Percentiles rank a stretch among this genome's conserved stretches.
Conservation (phyloP, 1,284 basidiomycete genomes). For the Microbotryum lychnidis-dioicae region DNA sequence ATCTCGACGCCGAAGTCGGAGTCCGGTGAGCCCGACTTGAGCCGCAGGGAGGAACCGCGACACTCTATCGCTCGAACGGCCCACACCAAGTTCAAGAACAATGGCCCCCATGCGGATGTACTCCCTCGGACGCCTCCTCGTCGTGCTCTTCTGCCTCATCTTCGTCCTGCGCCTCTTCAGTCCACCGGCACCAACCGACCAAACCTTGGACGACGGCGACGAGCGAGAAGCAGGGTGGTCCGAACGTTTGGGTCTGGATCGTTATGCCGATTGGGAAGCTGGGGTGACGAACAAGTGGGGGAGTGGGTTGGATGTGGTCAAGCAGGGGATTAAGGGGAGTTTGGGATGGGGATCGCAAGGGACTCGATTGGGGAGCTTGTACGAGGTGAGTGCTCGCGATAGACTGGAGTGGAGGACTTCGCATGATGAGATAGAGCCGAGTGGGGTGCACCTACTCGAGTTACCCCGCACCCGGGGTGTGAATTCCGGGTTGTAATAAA, state of each 20-base stretch:
- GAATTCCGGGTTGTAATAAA: too few relatives aligned
- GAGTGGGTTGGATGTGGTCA: constrained; percentile 10
- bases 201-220: not conserved
- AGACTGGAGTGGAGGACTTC: too few relatives aligned
- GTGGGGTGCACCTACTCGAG: too few relatives aligned
- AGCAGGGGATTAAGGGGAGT: constrained; percentile 18
- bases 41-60: not conserved
- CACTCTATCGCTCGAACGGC: too few relatives aligned
- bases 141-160: constrained; percentile 4
- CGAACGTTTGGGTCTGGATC: constrained; percentile 23
- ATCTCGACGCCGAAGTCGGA: not conserved
- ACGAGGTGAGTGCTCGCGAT: constrained; percentile 18
- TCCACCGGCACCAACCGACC: not conserved
- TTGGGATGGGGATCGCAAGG: constrained; percentile 14
- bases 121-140: constrained; percentile 14
- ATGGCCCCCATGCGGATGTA: constrained; percentile 15
- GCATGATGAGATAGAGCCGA: too few relatives aligned
- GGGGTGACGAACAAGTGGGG: constrained; percentile 22
- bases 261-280: constrained; percentile 28
- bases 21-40: not conserved
- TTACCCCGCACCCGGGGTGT: too few relatives aligned
- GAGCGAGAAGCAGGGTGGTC: constrained; percentile 13
- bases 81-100: not conserved
- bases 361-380: constrained; percentile 23
- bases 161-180: constrained; percentile 25